These are phyloP conservation scores for Fistulina hepatica DNA, from an alignment of 1,284 basidiomycete genomes.

Conservation along the genomic window DNA sequence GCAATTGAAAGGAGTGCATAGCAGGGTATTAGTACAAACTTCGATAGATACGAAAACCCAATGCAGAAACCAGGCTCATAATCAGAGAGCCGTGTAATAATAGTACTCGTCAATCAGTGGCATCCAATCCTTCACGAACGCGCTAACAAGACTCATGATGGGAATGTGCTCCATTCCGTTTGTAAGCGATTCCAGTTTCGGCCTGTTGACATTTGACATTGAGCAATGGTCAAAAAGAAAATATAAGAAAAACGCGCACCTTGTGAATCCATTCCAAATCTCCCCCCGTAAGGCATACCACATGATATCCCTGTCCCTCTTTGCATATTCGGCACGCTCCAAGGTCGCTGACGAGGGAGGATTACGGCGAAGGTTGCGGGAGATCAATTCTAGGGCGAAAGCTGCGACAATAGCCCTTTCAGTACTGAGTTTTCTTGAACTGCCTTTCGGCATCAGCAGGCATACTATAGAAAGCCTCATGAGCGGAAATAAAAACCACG, in stretches of 20 bases:
- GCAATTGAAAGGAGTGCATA: no score
- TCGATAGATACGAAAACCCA: no score
- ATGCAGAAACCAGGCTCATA: no score
- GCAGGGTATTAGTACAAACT: no score
- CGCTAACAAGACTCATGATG: conserved; percentile 64
- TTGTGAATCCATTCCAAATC: conserved; percentile 81
- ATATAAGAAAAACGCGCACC: conserved; percentile 31
- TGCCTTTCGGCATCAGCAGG: conserved; percentile 28
- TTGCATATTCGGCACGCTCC: conserved; percentile 72
- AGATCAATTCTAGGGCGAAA: conserved; percentile 52
- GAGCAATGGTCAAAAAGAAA: no score
- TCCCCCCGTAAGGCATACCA: conserved; percentile 85
- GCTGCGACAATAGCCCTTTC: conserved; percentile 46
- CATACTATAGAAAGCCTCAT: conserved; percentile 22
- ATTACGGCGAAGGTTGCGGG: conserved; percentile 53
- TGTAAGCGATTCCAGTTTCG: conserved; percentile 62
- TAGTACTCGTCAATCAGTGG: conserved; percentile 92
- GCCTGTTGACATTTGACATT: no score
- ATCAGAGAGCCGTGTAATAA: no score
- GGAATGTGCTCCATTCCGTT: conserved; percentile 53
- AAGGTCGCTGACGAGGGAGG: conserved; percentile 50
- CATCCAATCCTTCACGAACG: conserved; percentile 81
- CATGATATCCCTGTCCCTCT: conserved; percentile 69
- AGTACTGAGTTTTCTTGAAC: no score
- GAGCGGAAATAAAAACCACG: conserved; percentile 9